Evolutionary conservation across 208 protist species (phyloP).

Genomic region (Wallacemonas sp.): DNA sequence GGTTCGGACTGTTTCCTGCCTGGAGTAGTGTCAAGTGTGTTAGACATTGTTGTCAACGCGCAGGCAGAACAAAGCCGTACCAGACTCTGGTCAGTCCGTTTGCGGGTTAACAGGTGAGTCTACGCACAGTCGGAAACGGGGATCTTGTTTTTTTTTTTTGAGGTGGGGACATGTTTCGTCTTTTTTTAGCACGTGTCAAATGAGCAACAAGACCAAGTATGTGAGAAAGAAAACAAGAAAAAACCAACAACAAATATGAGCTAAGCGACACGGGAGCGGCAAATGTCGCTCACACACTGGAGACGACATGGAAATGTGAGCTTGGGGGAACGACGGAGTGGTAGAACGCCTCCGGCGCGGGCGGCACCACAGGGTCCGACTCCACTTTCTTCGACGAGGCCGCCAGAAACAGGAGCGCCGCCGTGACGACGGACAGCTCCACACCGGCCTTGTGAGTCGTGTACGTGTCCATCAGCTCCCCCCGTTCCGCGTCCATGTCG

Average conservation of each 20-base stretch:
- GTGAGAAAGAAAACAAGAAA: slow-evolving; percentile 20
- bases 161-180: too few relatives aligned
- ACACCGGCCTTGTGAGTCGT: slow-evolving; percentile 43
- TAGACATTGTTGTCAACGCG: too few relatives aligned
- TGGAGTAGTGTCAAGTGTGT: too few relatives aligned
- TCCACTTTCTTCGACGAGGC: slow-evolving; percentile 45
- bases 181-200: too few relatives aligned
- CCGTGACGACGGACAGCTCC: slow-evolving; percentile 55
- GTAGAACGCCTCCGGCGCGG: slow-evolving; percentile 49
- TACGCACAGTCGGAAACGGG: too few relatives aligned
- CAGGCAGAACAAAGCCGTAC: too few relatives aligned
- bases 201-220: too few relatives aligned
- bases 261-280: too few relatives aligned
- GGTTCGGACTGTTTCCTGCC: too few relatives aligned
- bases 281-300: slow-evolving; percentile 58
- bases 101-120: too few relatives aligned
- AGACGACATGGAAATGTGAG: slow-evolving; percentile 65
- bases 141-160: too few relatives aligned
- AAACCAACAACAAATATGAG: slow-evolving; percentile 21
- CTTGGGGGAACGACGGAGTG: slow-evolving; percentile 48
- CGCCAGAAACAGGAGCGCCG: slow-evolving; percentile 64
- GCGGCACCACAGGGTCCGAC: slow-evolving; percentile 45
- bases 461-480: slow-evolving; percentile 45
- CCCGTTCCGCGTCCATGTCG: slow-evolving; percentile 48
- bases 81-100: too few relatives aligned